Conservation (phyloP, 768 basidiomycete genomes). For the Agaricus subrufescens region DNA sequence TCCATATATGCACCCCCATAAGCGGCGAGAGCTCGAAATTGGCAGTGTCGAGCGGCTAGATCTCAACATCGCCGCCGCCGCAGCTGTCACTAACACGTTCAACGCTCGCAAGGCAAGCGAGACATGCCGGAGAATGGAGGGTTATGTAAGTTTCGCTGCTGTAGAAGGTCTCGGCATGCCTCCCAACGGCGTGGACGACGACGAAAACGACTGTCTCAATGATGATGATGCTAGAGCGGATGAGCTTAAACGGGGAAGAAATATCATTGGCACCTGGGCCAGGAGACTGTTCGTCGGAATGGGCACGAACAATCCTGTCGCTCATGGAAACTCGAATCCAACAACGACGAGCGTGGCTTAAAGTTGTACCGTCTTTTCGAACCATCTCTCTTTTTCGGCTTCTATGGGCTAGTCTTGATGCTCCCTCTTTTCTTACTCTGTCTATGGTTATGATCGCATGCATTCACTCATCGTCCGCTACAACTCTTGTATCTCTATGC, state of each 20-base stretch:
- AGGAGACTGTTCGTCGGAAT: slow-evolving; percentile 14
- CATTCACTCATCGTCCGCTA: too few relatives aligned
- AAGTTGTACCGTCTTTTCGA: background rate
- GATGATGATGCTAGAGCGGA: background rate
- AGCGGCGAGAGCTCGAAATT: background rate
- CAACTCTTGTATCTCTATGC: too few relatives aligned
- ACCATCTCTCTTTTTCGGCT: too few relatives aligned
- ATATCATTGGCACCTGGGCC: slow-evolving; percentile 14
- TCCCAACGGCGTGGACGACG: slow-evolving; percentile 15
- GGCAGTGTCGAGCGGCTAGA: slow-evolving; percentile 1
- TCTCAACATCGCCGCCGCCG: background rate
- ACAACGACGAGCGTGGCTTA: slow-evolving; percentile 2
- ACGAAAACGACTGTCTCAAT: slow-evolving; percentile 9
- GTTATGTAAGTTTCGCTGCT: slow-evolving; percentile 19
- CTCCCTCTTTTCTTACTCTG: too few relatives aligned
- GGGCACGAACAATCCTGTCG: background rate
- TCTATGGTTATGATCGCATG: too few relatives aligned
- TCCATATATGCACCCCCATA: background rate
- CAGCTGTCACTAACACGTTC: slow-evolving; percentile 6
- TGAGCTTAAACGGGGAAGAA: slow-evolving; percentile 6
- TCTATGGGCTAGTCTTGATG: too few relatives aligned
- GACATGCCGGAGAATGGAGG: slow-evolving; percentile 18
- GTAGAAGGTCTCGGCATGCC: slow-evolving; percentile 21
- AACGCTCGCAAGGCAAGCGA: slow-evolving; percentile 20
- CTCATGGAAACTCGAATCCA: background rate